Evolutionary conservation across 371 early-diverging fungal species (phyloP), one percentile per base, ranked within the genome.

Genomic region (Mucor ambiguus): DNA sequence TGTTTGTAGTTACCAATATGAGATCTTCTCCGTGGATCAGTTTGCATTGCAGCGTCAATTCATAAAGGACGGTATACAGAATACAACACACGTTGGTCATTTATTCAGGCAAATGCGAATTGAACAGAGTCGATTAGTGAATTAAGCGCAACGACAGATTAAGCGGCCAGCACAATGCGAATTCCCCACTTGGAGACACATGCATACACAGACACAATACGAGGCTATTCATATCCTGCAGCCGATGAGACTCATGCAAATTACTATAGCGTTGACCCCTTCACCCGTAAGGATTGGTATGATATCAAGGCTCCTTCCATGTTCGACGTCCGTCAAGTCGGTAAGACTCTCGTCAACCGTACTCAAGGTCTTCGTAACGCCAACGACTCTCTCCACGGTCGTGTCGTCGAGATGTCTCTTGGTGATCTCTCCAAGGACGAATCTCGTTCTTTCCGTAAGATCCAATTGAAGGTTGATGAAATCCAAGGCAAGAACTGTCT

Each of bases 251-350:
- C 49, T 49, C 24, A 49, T 49, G 22, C 20, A 44, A 44, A 44
- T 49, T 61, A 33, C 20, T 38, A 12, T 69, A 93, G 92, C 76
- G 89, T 95, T 75, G 96, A 96, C 82, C 95, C 96, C 84, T 96
- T 94, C 92, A 88, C 93, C 88, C 95, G 98, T 78, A 99, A 99
- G 92, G 99, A 99, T 85, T 98, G 99, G 99, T 99, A 97, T 82
- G 98, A 98, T 82, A 90, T 99, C 91, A 95, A 96, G 88, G 98
- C 97, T 70, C 99, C 99, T 72, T 90, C 95, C 79, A 90, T 96
- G 85, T 99, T 99, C 81, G 91, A 92, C 62, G 89, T 89, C 74
- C 93, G 96, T 74, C 87, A 92, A 73, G 90, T 94, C 72, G 98
- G 97, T 80, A 97, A 97, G 92, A 98, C 98, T 75, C 90, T 98